A percentile compares a stretch with the other conserved stretches of the same genome.
Evolutionary conservation across 352 stramenopile genomes (phyloP).

Genomic region (Globisporangium acanthophoron): DNA sequence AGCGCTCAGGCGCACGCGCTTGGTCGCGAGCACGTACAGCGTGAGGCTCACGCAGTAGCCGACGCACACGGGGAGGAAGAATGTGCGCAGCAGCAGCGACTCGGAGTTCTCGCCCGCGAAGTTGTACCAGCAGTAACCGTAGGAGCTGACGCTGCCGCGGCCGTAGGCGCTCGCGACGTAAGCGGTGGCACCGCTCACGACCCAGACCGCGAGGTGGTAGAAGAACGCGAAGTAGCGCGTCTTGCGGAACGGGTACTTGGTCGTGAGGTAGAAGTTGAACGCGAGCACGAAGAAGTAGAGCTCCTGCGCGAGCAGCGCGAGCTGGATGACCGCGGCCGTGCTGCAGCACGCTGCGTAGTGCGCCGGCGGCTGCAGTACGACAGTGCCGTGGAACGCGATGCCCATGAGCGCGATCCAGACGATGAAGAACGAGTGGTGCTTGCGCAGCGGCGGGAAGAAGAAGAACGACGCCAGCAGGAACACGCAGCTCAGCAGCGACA

Average conservation of each 20-base stretch:
- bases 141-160: conserved; percentile 51
- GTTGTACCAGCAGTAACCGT: conserved; percentile 83
- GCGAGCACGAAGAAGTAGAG: conserved; percentile 84
- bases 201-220: conserved; percentile 72
- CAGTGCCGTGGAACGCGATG: conserved; percentile 72
- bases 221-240: conserved; percentile 59
- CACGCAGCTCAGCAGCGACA: conserved; percentile 68
- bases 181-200: conserved; percentile 36
- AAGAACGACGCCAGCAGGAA: conserved; percentile 80
- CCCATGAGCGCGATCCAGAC: conserved; percentile 81
- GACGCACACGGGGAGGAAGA: conserved; percentile 49
- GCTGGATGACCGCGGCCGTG: conserved; percentile 55
- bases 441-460: conserved; percentile 74
- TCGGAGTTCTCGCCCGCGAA: conserved; percentile 35
- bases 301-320: conserved; percentile 71
- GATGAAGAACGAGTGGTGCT: conserved; percentile 72
- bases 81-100: conserved; percentile 56
- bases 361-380: conserved; percentile 41
- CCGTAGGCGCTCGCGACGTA: conserved; percentile 46
- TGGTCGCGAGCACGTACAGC: conserved; percentile 68
- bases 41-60: conserved; percentile 68
- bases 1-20: conserved; percentile 58
- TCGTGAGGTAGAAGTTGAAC: conserved; percentile 86
- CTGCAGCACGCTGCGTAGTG: conserved; percentile 57
- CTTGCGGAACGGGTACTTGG: conserved; percentile 81